Evolutionary conservation across 2,329 filamentous ascomycete species (phyloP).

Genomic region (Gnomoniopsis smithogilvyi): DNA sequence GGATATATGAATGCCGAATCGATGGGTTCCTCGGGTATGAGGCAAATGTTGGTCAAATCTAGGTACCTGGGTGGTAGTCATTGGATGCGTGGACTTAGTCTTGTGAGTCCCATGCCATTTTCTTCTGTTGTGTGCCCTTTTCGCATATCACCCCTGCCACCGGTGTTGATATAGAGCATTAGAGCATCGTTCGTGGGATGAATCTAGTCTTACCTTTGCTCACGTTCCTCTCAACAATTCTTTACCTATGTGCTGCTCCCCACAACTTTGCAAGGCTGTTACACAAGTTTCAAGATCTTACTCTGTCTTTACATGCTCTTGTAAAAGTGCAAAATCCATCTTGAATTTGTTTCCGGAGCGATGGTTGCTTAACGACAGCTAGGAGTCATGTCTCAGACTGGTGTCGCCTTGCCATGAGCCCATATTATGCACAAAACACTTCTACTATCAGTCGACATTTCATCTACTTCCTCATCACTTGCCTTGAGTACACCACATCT

Average conservation of each 20-base stretch:
- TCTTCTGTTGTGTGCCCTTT: background rate
- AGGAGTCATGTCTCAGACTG: background rate
- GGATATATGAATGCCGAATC: constrained; percentile 11
- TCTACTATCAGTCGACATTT: background rate
- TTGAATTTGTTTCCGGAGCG: background rate
- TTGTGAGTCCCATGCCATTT: constrained; percentile 34
- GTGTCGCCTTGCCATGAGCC: background rate
- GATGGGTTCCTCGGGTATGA: constrained; percentile 24
- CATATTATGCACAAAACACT: background rate
- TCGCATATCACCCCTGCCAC: no score
- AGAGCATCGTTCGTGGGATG: no score
- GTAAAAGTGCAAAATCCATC: no score
- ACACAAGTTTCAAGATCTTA: no score
- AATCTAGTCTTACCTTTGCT: no score
- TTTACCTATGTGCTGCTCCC: no score
- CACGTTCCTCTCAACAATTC: no score
- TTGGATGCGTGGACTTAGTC: constrained; percentile 47
- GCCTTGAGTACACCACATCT: background rate
- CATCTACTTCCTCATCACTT: background rate
- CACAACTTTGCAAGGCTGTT: no score
- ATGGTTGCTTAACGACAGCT: background rate
- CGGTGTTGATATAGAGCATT: no score
- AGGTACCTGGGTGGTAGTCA: constrained; percentile 56
- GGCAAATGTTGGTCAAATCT: constrained; percentile 49
- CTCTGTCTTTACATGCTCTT: no score